Base-by-base conservation (phyloP, 805 yeast genomes). In the Wickerhamomyces sydowiorum region DNA sequence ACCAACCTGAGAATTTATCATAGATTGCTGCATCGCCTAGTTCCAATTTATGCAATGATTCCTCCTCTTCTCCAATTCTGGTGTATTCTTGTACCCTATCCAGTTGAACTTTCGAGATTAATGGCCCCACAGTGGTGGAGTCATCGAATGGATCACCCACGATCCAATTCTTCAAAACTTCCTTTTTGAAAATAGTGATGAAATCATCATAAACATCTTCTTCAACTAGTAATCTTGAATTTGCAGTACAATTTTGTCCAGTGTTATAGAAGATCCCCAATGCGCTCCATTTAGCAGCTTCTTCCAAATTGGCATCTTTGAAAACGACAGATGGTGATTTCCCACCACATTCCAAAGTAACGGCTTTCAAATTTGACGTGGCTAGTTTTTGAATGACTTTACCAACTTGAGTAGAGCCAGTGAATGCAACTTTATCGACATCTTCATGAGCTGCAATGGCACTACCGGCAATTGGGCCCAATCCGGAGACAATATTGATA, bases 331-430 rank as follows among this genome's bases (percentile, higher is more conserved):
- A 65, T 34, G 86, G 86, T 14, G 86, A 79, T 56, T 81, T 81
- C 44, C 87, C 87, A 50, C 87, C 87, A 59, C 85, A 80, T 62
- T 81, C 87, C 56, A 80, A 65, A 19, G 86, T 78, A 29, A 80
- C 80, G 25, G 75, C 76, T 60, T 81, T 81, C 62, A 81, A 64
- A 54, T 78, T 78, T 3, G 67, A 46, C 7, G 85, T 66, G 9
- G 91, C 90, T 48, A 69, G 66, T 51, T 71, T 65, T 64, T 80
- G 86, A 35, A 85, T 73, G 40, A 76, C 65, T 49, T 76, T 67
- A 37, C 93, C 95, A 14, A 86, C 83, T 20, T 69, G 70, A 9
- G 85, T 79, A 8, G 82, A 76, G 9, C 86, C 86, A 7, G 86
- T 79, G 57, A 79, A 79, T 4, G 85, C 81, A 46, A 79, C 65